A percentile compares a stretch with the other conserved stretches of the same genome.
phyloP scores from a whole-genome alignment of 495 filamentous ascomycete genomes.

The Penicillium malachiteum region DNA sequence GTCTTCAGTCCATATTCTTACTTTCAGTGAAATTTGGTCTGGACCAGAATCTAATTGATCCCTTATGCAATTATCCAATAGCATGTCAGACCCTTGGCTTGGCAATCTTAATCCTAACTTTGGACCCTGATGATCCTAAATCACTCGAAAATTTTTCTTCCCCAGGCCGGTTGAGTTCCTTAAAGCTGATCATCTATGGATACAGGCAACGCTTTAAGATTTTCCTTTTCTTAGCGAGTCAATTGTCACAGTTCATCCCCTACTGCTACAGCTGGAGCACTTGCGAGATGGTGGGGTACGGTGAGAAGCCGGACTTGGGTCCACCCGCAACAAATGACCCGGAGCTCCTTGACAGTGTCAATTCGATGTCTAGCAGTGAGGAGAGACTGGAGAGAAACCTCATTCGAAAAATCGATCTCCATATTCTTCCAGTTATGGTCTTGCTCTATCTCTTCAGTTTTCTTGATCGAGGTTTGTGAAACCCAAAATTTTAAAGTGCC shows the following conservation, averaged over 20 bases:
- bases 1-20: too few relatives aligned
- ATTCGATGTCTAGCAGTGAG: constrained; percentile 24
- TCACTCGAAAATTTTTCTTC: not conserved
- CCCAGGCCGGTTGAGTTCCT: not conserved
- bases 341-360: constrained; percentile 10
- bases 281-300: too few relatives aligned
- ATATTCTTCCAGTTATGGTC: constrained; percentile 61
- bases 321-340: constrained; percentile 1
- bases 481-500: too few relatives aligned
- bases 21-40: too few relatives aligned
- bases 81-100: not conserved
- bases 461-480: constrained; percentile 52
- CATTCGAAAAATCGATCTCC: constrained; percentile 55
- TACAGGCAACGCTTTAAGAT: too few relatives aligned
- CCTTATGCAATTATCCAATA: not conserved
- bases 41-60: not conserved
- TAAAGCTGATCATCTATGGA: not conserved
- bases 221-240: too few relatives aligned
- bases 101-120: constrained; percentile 1
- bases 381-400: constrained; percentile 43
- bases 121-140: not conserved
- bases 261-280: too few relatives aligned
- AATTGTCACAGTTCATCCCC: not conserved
- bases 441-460: constrained; percentile 64
- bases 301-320: not conserved